Conservation (phyloP, 768 basidiomycete species). For the Lactarius akahatsu region DNA sequence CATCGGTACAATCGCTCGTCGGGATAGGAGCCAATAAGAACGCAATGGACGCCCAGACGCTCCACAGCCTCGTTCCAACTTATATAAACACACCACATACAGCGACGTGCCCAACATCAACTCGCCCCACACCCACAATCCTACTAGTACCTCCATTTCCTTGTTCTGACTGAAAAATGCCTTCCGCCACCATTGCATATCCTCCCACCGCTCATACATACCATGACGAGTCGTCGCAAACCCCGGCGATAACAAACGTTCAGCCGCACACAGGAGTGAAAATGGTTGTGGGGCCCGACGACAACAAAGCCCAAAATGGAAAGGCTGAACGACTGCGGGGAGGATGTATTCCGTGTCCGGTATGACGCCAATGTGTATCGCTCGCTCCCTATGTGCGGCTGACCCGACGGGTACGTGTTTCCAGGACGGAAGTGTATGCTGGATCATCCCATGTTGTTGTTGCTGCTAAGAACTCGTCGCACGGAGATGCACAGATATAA, state of each 20-base stretch:
- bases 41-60: neutral
- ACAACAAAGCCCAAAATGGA: neutral
- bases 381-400: neutral
- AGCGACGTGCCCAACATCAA: neutral
- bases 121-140: neutral
- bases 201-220: conserved; percentile 19
- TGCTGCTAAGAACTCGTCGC: conserved; percentile 7
- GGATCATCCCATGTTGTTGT: conserved; percentile 26
- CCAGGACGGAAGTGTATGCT: conserved; percentile 26
- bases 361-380: neutral
- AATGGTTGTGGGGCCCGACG: conserved; percentile 7
- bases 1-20: neutral
- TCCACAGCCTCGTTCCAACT: neutral
- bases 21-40: neutral
- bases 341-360: conserved; percentile 27
- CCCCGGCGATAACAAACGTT: conserved; percentile 13
- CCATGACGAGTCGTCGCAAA: conserved; percentile 4
- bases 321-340: conserved; percentile 25
- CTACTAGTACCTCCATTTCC: neutral
- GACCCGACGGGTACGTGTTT: neutral
- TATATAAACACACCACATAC: neutral
- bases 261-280: conserved; percentile 13
- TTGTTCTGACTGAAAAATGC: conserved; percentile 12
- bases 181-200: conserved; percentile 17
- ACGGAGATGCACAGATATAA: neutral